These are phyloP conservation scores for Buddleja alternifolia DNA, from an alignment of 257 asterid genomes.

Conservation along the genomic window DNA sequence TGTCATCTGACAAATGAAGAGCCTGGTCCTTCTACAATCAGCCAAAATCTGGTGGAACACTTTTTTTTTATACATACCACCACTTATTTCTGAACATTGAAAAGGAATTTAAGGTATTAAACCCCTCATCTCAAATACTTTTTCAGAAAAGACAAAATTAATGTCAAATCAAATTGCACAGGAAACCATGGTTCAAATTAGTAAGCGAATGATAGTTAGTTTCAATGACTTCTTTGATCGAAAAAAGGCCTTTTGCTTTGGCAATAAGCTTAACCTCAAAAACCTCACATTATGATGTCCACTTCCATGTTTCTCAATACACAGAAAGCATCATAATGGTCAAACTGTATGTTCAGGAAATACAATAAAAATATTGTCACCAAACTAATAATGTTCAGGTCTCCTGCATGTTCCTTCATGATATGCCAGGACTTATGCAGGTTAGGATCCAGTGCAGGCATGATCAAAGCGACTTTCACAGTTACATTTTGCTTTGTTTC, in stretches of 20 bases:
- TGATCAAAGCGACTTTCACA: background rate
- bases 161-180: background rate
- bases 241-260: background rate
- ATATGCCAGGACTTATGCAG: background rate
- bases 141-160: background rate
- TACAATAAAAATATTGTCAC: background rate
- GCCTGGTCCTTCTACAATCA: background rate
- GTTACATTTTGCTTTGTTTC: background rate
- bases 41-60: background rate
- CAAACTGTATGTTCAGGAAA: background rate
- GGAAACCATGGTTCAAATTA: background rate
- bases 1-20: no score
- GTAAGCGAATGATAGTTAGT: background rate
- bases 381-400: background rate
- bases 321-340: background rate
- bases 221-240: background rate
- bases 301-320: background rate
- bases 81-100: background rate
- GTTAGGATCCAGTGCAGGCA: background rate
- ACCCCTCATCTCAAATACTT: background rate
- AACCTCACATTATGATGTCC: background rate
- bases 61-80: background rate
- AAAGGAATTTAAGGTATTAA: background rate
- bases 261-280: background rate
- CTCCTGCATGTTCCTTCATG: background rate